phyloP scores from a whole-genome alignment of 140 eudicot species.

The Cichorium intybus region DNA sequence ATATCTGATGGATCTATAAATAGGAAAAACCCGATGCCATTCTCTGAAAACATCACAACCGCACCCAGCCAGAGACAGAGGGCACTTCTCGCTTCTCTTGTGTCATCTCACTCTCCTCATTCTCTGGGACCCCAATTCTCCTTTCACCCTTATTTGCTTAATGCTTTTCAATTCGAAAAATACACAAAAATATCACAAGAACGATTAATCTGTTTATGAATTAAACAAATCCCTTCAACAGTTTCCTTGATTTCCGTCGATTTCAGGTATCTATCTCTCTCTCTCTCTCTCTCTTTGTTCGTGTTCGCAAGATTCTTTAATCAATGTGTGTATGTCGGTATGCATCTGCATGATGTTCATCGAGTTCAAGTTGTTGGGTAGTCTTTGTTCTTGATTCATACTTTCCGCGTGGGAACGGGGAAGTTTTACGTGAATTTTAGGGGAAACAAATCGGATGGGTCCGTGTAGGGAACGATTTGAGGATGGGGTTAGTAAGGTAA shows the following conservation, averaged over 20 bases:
- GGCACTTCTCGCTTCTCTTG: conserved; percentile 22
- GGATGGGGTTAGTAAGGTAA: conserved; percentile 25
- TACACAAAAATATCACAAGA: neutral
- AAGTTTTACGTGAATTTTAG: conserved; percentile 3
- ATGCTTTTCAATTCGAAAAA: neutral
- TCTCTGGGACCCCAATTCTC: conserved; percentile 11
- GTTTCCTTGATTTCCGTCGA: conserved; percentile 12
- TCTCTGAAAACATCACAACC: conserved; percentile 17
- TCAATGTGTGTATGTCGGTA: neutral
- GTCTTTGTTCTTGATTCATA: conserved; percentile 8
- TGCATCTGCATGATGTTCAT: neutral
- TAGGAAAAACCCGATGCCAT: conserved; percentile 30
- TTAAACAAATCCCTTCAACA: conserved; percentile 10
- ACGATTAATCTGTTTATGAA: conserved; percentile 5
- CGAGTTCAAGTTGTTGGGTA: neutral
- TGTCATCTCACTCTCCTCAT: conserved; percentile 26
- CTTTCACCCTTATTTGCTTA: neutral
- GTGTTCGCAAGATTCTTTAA: conserved; percentile 5
- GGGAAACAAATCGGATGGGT: conserved; percentile 5
- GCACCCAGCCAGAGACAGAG: neutral
- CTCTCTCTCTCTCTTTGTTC: neutral
- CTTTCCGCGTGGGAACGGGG: neutral
- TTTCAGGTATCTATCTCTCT: conserved; percentile 25
- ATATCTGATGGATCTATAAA: conserved; percentile 25
- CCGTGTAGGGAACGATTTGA: conserved; percentile 9